Evolutionary conservation across 129 eudicot species (phyloP).

Genomic region (Pulicaria dysenterica): DNA sequence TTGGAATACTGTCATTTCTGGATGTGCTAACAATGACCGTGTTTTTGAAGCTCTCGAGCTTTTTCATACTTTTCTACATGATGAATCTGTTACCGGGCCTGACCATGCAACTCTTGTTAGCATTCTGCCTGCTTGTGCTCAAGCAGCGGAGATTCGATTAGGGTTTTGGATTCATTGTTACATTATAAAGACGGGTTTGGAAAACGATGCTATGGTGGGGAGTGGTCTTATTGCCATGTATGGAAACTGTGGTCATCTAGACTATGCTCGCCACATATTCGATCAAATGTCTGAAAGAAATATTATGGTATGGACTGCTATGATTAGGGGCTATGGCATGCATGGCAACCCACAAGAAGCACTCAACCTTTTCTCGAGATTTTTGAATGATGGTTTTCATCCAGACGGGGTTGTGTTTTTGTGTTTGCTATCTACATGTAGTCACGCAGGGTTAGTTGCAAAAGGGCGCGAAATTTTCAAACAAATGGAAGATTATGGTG

Average conservation of each 20-base stretch:
- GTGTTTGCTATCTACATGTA: conserved; percentile 51
- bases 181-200: conserved; percentile 36
- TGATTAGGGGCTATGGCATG: conserved; percentile 55
- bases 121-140: conserved; percentile 59
- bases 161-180: conserved; percentile 53
- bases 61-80: conserved; percentile 33
- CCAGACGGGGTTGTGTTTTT: conserved; percentile 47
- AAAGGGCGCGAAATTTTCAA: conserved; percentile 46
- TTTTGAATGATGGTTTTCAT: conserved; percentile 35
- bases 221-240: conserved; percentile 54
- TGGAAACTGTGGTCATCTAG: conserved; percentile 50
- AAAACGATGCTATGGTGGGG: conserved; percentile 41
- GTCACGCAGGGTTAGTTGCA: conserved; percentile 47
- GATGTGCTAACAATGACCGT: conserved; percentile 34
- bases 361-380: conserved; percentile 36
- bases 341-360: conserved; percentile 49
- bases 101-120: conserved; percentile 50
- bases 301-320: conserved; percentile 49
- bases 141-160: conserved; percentile 43
- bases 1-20: conserved; percentile 51
- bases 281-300: conserved; percentile 37
- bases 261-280: conserved; percentile 37
- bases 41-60: conserved; percentile 43
- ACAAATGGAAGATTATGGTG: conserved; percentile 43
- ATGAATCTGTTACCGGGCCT: conserved; percentile 17